Conservation (phyloP, 345 rosid species). For the Cardiospermum halicacabum region DNA sequence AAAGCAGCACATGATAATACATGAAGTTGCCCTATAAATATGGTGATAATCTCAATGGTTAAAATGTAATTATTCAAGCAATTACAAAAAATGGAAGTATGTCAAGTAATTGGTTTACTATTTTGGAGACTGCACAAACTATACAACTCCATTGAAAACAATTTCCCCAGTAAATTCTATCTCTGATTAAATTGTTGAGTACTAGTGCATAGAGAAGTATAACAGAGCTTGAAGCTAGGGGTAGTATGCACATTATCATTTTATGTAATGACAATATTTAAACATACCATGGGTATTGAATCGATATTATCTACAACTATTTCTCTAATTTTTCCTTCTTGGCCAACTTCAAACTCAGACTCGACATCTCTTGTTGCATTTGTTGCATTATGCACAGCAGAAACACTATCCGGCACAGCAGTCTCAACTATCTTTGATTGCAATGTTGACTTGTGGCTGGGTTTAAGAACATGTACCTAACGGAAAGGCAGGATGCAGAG, state of each 20-base stretch:
- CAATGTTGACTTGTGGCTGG: conserved; percentile 86
- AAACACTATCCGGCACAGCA: conserved; percentile 69
- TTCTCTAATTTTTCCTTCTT: conserved; percentile 87
- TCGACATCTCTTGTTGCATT: conserved; percentile 76
- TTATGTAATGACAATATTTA: neutral
- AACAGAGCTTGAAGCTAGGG: neutral
- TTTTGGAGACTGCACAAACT: neutral
- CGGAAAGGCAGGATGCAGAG: conserved; percentile 21
- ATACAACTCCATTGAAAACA: neutral
- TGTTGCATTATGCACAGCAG: conserved; percentile 64
- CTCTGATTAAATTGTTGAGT: neutral
- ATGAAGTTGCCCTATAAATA: neutral
- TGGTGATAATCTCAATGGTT: neutral
- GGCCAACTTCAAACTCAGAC: conserved; percentile 70
- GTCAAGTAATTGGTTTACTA: neutral
- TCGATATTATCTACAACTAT: conserved; percentile 70
- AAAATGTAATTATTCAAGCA: neutral
- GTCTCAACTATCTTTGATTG: conserved; percentile 56
- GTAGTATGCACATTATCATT: neutral
- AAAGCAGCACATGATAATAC: neutral
- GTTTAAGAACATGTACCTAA: conserved; percentile 88
- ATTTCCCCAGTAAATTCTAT: neutral
- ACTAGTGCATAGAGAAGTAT: neutral
- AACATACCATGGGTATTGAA: conserved; percentile 48
- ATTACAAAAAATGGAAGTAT: neutral